Percentiles rank a stretch among this genome's conserved stretches.
These are phyloP conservation scores for Linnemannia elongata DNA, from an alignment of 192 early-diverging fungal genomes.

Conservation along the genomic window DNA sequence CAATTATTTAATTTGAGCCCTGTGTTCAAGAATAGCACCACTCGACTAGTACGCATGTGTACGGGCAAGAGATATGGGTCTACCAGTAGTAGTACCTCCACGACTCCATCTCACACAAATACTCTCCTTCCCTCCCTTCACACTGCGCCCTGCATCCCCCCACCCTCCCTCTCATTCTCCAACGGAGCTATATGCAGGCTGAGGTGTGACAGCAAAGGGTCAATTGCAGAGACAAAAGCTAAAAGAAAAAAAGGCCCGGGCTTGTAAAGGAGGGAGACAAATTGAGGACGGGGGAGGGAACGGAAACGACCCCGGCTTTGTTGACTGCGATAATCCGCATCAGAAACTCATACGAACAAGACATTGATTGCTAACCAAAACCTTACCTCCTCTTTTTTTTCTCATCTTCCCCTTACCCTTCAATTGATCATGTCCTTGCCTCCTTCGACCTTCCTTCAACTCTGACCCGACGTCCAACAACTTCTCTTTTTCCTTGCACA, in stretches of 20 bases:
- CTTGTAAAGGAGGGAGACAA: neutral
- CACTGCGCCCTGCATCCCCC: neutral
- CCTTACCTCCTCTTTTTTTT: neutral
- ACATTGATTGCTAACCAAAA: conserved; percentile 19
- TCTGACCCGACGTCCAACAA: neutral
- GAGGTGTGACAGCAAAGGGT: neutral
- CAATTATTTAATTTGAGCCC: conserved; percentile 6
- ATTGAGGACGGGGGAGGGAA: neutral
- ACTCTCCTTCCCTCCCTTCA: neutral
- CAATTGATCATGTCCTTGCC: neutral
- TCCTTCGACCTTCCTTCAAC: neutral
- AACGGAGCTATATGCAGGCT: neutral
- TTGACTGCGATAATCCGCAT: no score
- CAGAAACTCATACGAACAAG: neutral
- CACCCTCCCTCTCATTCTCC: neutral
- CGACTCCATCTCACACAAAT: neutral
- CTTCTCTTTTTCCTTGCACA: neutral
- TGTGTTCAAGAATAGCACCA: neutral
- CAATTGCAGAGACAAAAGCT: neutral
- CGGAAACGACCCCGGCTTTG: neutral
- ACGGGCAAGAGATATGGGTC: no score
- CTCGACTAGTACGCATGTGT: neutral
- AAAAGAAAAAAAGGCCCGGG: neutral
- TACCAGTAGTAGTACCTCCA: no score
- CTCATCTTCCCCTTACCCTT: neutral